Evolutionary conservation across 163 green algal species (phyloP), one percentile per base, ranked within the genome.

Genomic region (Prototheca wickerhamii): DNA sequence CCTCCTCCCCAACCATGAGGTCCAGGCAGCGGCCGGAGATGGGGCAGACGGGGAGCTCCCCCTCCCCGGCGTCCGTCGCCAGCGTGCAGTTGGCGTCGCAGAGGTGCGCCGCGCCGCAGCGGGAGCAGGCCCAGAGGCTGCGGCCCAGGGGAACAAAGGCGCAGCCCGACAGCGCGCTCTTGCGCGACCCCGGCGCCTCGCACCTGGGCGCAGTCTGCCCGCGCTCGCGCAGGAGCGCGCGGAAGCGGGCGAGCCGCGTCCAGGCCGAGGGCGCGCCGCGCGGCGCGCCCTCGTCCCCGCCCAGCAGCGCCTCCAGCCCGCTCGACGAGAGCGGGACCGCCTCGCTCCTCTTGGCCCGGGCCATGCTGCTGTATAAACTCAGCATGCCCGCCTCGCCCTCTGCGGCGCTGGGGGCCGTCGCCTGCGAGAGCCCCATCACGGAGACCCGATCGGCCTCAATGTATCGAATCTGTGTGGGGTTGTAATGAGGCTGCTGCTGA

Each of bases 31-130:
- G 34, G 23, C 63, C 63, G 18, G 52, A 63, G 10, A 64, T 26
- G 51, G 25, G 21, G 52, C 63, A 70, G 28, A 70, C 53, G 23
- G 60, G 23, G 32, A 70, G 51, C 53, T 70, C 52, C 50, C 26
- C 30, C 2, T 20, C 53, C 1, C n/a, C 32, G 7, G 31, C 34
- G 0, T 7, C 52, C 26, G 30, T 33, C 23, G 33, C 31, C n/a
- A 54, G 51, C 23, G 30, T 28, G n/a, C 63, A 70, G 25, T 23
- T 21, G 15, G 50, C 63, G 35, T 42, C 63, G 35, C 63, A 70
- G 7, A 63, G 7, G 37, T 70, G 63, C 5, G 60, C 51, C 10
- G 12, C 10, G 32, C 40, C 35, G 8, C 51, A 55, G 8, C 30
- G 12, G 7, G 31, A 18, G 52, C 63, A 70, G 20, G 54, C 51